These are phyloP conservation scores for Puccinia novopanici DNA, from an alignment of 1,284 basidiomycete genomes.

Conservation along the genomic window DNA sequence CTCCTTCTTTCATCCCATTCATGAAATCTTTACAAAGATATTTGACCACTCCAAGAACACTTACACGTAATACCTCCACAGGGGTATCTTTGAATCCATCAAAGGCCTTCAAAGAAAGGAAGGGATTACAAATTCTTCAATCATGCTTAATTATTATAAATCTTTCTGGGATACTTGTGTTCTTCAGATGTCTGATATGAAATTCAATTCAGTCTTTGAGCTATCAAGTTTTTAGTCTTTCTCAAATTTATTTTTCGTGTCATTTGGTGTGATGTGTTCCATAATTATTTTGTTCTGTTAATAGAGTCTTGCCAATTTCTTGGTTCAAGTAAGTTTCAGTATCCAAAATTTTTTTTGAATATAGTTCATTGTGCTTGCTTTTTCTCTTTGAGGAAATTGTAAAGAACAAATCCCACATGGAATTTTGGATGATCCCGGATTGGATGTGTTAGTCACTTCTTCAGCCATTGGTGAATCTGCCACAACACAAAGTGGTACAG, in stretches of 20 bases:
- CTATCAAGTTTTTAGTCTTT: not conserved
- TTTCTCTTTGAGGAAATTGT: not conserved
- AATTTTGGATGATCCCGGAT: not conserved
- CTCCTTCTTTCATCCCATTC: not conserved
- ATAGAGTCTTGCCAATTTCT: not conserved
- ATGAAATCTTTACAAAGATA: not conserved
- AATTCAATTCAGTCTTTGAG: not conserved
- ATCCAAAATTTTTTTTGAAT: not conserved
- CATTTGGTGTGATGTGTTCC: not conserved
- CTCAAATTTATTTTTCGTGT: not conserved
- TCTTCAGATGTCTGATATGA: not conserved
- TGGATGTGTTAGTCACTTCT: conserved; percentile 9
- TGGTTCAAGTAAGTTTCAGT: not conserved
- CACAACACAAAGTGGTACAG: not conserved
- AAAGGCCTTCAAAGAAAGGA: conserved; percentile 54
- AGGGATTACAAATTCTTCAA: not conserved
- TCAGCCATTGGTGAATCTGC: conserved; percentile 19
- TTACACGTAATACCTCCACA: conserved; percentile 60
- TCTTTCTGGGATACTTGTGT: not conserved
- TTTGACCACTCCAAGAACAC: not conserved
- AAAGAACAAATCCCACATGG: not conserved
- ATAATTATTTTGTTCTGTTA: not conserved
- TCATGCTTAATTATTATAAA: not conserved
- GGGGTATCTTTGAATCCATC: conserved; percentile 59
- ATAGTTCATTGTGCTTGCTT: not conserved